Evolutionary conservation across 768 basidiomycete genomes (phyloP).

Genomic region (Tylopilus felleus): DNA sequence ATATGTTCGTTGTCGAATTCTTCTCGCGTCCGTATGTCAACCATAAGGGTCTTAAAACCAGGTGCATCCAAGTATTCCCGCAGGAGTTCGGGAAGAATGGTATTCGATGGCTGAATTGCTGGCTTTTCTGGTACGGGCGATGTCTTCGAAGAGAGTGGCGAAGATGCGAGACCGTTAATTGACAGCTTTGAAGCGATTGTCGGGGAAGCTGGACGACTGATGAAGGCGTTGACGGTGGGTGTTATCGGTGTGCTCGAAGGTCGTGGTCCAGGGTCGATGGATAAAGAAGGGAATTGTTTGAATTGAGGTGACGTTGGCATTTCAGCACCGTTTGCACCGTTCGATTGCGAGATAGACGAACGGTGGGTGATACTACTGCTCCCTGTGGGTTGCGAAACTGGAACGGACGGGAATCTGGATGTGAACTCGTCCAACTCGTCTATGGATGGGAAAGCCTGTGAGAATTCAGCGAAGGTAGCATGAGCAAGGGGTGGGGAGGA

Average conservation of each 20-base stretch:
- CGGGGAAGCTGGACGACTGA: constrained; percentile 65
- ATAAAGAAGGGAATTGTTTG: constrained; percentile 40
- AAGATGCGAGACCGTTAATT: constrained; percentile 34
- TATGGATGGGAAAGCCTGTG: constrained; percentile 70
- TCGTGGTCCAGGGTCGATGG: constrained; percentile 48
- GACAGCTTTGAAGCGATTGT: constrained; percentile 43
- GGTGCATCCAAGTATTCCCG: constrained; percentile 51
- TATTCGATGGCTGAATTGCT: constrained; percentile 57
- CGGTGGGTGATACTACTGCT: constrained; percentile 16
- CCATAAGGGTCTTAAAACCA: constrained; percentile 59
- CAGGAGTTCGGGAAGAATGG: constrained; percentile 57
- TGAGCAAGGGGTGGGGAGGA: constrained; percentile 51
- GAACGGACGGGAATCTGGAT: constrained; percentile 48
- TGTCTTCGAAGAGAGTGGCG: constrained; percentile 31
- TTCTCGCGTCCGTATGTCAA: constrained; percentile 79
- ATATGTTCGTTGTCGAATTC: constrained; percentile 78
- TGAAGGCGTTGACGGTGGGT: constrained; percentile 50
- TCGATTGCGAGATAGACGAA: constrained; percentile 27
- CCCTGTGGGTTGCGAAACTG: constrained; percentile 40
- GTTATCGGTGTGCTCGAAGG: constrained; percentile 73
- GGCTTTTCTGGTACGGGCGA: constrained; percentile 34
- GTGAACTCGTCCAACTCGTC: constrained; percentile 65
- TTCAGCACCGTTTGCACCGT: constrained; percentile 30
- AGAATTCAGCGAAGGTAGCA: constrained; percentile 52
- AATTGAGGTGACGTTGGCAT: constrained; percentile 30